Evolutionary conservation across 768 basidiomycete species (phyloP).

Genomic region (Russula foetens): DNA sequence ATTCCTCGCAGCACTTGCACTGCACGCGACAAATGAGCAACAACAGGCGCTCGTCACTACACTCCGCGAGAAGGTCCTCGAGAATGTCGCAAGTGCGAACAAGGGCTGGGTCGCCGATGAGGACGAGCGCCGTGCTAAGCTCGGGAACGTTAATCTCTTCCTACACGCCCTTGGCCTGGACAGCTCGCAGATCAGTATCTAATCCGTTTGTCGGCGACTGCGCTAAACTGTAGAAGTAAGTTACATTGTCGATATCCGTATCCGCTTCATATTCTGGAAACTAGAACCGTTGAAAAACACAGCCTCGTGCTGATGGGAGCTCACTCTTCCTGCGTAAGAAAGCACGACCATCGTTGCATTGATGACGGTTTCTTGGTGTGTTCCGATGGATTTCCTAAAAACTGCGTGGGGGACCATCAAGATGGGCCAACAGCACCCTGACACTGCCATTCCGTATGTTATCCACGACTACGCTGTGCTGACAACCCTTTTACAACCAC

Average conservation of each 20-base stretch:
- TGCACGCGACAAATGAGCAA: conserved; percentile 78
- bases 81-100: conserved; percentile 74
- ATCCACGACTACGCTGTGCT: neutral
- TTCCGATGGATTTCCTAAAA: conserved; percentile 5
- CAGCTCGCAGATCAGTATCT: conserved; percentile 52
- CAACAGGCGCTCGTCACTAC: conserved; percentile 81
- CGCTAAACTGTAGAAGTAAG: conserved; percentile 14
- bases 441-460: conserved; percentile 1
- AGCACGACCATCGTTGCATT: neutral
- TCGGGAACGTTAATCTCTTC: conserved; percentile 91
- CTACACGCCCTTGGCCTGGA: conserved; percentile 71
- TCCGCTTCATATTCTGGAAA: conserved; percentile 13
- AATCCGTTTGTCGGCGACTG: conserved; percentile 12
- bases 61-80: conserved; percentile 88
- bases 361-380: neutral
- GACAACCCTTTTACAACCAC: neutral
- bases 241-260: conserved; percentile 11
- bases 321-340: neutral
- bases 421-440: neutral
- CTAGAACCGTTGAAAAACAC: conserved; percentile 5
- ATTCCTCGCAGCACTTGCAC: conserved; percentile 82
- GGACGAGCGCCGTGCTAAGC: conserved; percentile 61
- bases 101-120: conserved; percentile 74
- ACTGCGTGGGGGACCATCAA: neutral
- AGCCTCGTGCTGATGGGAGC: neutral